Base-by-base conservation (phyloP, 768 basidiomycete genomes). In the Hemileccinum rubropunctum region DNA sequence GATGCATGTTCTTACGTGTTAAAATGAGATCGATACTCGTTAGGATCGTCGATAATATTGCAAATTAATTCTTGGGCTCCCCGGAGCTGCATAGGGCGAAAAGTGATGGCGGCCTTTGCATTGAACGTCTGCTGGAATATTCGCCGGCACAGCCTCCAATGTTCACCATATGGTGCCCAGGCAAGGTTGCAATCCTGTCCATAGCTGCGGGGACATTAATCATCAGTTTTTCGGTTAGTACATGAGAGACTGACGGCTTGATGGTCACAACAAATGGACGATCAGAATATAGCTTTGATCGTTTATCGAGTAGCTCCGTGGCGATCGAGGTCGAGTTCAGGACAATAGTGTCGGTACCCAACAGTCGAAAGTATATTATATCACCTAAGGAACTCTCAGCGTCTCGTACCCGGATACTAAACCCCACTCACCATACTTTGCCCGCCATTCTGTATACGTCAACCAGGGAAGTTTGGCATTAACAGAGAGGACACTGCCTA, bases 221-320 rank as follows among this genome's bases (percentile, higher is more conserved):
- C 10, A n/a, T 18, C n/a, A 17, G 6, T 11, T 33, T 18, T 14
- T 33, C 23, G n/a, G n/a, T 2, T 10, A 9, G 1, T 18, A 14
- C 9, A 33, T 18, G 11, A 12, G 30, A 38, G 12, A 38, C 49
- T 44, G 30, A 57, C 52, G 48, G 51, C 10, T 44, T 40, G 13
- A 45, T 3, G 12, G 45, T 54, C 4, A 47, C 50, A 23, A 63
- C 39, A n/a, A 36, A 45, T 5, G 80, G 80, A 7, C 80, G 73
- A 59, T 76, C 77, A 15, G 78, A 78, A 53, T 78, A 79, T 27
- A 75, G 71, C 12, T 57, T 56, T 8, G 76, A 73, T 6, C 75
- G 71, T 38, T 66, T 63, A 39, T 78, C 76, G 36, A 82, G 63
- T 12, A 82, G 67, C 40, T 78, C 77, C 14, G 62, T 54, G 1